Conservation (phyloP, 2,329 filamentous ascomycete genomes). For the Nannizziopsis barbatae region DNA sequence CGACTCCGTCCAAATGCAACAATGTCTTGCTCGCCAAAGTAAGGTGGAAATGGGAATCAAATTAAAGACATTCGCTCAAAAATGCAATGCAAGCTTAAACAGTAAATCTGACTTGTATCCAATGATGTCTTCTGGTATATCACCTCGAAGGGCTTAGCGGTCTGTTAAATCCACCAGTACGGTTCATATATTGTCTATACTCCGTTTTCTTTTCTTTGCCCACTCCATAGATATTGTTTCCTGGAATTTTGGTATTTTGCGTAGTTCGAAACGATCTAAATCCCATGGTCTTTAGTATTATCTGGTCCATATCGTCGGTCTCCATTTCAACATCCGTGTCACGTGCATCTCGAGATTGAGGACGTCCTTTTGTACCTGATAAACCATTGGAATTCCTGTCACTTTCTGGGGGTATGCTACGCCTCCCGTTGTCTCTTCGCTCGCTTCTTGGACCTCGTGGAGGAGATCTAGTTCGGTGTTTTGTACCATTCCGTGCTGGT, state of each 20-base stretch:
- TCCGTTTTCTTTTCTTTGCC: conserved; percentile 88
- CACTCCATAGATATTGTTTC: conserved; percentile 73
- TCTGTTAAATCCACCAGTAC: conserved; percentile 40
- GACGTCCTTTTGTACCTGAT: conserved; percentile 16
- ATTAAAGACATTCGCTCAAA: not conserved
- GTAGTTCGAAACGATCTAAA: conserved; percentile 78
- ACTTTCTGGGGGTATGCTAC: conserved; percentile 20
- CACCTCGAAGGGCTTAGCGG: conserved; percentile 38
- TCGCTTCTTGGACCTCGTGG: conserved; percentile 27
- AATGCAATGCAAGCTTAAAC: not conserved
- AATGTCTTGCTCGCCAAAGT: no score
- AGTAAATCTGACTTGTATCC: not conserved
- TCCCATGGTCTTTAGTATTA: conserved; percentile 81
- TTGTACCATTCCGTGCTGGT: conserved; percentile 28
- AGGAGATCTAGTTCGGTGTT: conserved; percentile 28
- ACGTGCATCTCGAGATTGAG: conserved; percentile 22
- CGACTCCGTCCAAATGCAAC: no score
- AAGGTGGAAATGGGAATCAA: no score
- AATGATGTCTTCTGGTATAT: conserved; percentile 4
- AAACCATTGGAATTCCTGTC: conserved; percentile 20
- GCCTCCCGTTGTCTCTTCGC: conserved; percentile 24
- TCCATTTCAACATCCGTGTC: conserved; percentile 34
- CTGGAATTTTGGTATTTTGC: conserved; percentile 76
- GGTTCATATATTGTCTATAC: conserved; percentile 89
- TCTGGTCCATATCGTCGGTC: conserved; percentile 50